Base-by-base conservation (phyloP, 108 stramenopile species). In the Aurantiochytrium sp. region DNA sequence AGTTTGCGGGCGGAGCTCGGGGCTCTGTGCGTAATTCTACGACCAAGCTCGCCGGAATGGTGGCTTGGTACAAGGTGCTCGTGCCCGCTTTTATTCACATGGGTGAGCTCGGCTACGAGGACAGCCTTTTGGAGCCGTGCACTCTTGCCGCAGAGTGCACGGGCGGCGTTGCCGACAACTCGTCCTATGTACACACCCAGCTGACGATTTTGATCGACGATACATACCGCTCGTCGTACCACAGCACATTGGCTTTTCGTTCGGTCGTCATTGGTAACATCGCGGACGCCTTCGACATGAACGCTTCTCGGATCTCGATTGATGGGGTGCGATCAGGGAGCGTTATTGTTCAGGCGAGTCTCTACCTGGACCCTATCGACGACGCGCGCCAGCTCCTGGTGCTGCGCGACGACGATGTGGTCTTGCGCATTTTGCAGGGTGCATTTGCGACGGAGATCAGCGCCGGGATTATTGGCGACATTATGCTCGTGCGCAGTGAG, bases 31-130 rank as follows among this genome's bases (percentile, higher is more conserved):
- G 73, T 10, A 81, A 81, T 48, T 41, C 45, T 17, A 81, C 73
- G 27, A 65, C 59, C 27, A 65, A 65, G 59, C 59, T 65, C 10
- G 42, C 39, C 12, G 73, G 73, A 12, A 41, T 81, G 73, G 73
- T 48, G 36, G 73, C 73, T 5, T 81, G 73, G 73, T 81, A 81
- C 4, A 48, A 41, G n/a, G 17, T 24, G 3, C 27, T 81, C 32
- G 73, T 48, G 3, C 39, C 73, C n/a, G 73, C 73, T 12, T 48
- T 81, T 17, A 41, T 81, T 48, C 39, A 81, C 27, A 41, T 81
- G 73, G 73, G 73, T 21, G 73, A 81, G 73, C 73, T 81, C 24
- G 73, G 73, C 27, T 81, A 81, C 39, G 73, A 81, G 4, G 73
- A 81, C 45, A 22, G 10, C 3, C 2, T 81, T 6, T 24, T 81